Evolutionary conservation across 805 yeast genomes (phyloP).

Genomic region (Kuraishia ogatae): DNA sequence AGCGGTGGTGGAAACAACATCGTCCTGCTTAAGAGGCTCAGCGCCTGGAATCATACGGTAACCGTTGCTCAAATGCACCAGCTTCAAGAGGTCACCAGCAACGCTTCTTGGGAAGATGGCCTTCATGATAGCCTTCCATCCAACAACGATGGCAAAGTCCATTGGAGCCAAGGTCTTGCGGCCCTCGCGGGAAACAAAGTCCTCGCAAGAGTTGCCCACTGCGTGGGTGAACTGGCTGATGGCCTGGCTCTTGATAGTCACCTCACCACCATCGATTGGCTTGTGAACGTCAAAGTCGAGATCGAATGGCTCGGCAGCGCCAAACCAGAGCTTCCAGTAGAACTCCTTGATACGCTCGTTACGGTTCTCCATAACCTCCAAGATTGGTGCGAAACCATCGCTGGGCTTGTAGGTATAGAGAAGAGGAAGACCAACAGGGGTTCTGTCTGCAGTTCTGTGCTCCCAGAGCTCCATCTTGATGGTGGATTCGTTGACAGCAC

Average conservation of each 20-base stretch:
- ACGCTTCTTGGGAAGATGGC: conserved; percentile 96
- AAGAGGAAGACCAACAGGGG: conserved; percentile 69
- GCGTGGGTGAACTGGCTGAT: conserved; percentile 94
- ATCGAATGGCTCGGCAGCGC: conserved; percentile 47
- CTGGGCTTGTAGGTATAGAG: conserved; percentile 71
- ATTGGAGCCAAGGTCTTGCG: conserved; percentile 88
- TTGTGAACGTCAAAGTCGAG: conserved; percentile 65
- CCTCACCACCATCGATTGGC: conserved; percentile 60
- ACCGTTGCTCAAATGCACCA: conserved; percentile 93
- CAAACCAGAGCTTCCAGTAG: conserved; percentile 98
- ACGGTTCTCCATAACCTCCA: conserved; percentile 84
- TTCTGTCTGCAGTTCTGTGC: conserved; percentile 73
- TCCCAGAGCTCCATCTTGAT: conserved; percentile 76
- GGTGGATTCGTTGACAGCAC: conserved; percentile 35
- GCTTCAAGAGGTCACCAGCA: conserved; percentile 90
- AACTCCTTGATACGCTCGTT: conserved; percentile 89
- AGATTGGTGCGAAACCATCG: conserved; percentile 93
- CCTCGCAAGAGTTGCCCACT: conserved; percentile 94
- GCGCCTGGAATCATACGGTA: conserved; percentile 92
- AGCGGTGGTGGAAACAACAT: conserved; percentile 74
- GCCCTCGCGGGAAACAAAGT: conserved; percentile 83
- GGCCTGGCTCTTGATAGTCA: conserved; percentile 62
- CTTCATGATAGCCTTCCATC: conserved; percentile 97
- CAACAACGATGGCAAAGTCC: conserved; percentile 98
- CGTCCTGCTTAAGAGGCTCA: conserved; percentile 81